Conservation (phyloP, 2,329 filamentous ascomycete genomes). For the Sporothrix luriei region DNA sequence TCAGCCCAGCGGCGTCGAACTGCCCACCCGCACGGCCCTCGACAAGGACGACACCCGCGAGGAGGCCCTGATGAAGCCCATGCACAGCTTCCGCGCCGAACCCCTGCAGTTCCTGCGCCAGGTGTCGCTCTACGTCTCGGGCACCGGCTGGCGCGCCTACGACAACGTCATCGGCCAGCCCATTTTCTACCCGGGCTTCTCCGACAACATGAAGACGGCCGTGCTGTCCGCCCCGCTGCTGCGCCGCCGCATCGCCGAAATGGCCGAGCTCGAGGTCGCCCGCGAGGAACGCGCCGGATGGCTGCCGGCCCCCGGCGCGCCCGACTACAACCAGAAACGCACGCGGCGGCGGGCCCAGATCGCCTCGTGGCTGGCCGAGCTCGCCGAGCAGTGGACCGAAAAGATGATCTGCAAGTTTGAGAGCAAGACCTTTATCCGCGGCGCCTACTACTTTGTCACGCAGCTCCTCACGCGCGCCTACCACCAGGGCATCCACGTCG, state of each 20-base stretch:
- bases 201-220: constrained; percentile 80
- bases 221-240: constrained; percentile 77
- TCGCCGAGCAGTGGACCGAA: constrained; percentile 84
- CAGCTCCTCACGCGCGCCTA: constrained; percentile 91
- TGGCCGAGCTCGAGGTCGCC: constrained; percentile 73
- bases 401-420: constrained; percentile 99
- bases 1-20: constrained; percentile 68
- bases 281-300: constrained; percentile 77
- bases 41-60: constrained; percentile 59
- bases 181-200: constrained; percentile 90
- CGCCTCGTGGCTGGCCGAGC: constrained; percentile 71
- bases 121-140: constrained; percentile 88
- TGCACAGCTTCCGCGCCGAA: constrained; percentile 79
- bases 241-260: constrained; percentile 69
- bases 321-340: constrained; percentile 52
- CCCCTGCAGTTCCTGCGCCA: constrained; percentile 83
- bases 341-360: constrained; percentile 64
- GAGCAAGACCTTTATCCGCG: constrained; percentile 85
- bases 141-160: constrained; percentile 93
- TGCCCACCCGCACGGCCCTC: constrained; percentile 43
- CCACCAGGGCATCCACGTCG: constrained; percentile 95
- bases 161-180: constrained; percentile 87
- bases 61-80: constrained; percentile 74
- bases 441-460: constrained; percentile 85
- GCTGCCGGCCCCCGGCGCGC: constrained; percentile 51